Base-by-base conservation (phyloP, 768 basidiomycete genomes). In the Boletus bicolor region DNA sequence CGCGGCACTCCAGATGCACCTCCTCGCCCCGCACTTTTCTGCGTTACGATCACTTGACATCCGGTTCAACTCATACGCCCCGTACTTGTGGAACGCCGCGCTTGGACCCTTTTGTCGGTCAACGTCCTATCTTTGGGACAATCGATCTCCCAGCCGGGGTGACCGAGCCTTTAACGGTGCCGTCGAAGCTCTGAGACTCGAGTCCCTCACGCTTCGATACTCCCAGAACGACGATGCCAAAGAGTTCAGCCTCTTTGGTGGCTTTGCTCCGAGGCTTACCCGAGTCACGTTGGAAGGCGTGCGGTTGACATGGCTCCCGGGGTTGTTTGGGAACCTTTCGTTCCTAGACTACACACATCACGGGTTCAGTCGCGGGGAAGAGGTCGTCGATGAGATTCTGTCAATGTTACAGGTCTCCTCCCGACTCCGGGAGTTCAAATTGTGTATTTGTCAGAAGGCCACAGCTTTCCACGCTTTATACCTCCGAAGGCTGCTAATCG, bases 341-440 rank as follows among this genome's bases (percentile, higher is more conserved):
- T 81, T 74, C 62, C 76, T 90, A 42, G 83, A 89, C 68, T 89
- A 88, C 60, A 83, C 84, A 1, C 87, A 89, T 61, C 87, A 88
- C 55, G 82, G 83, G 21, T 86, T 87, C 69, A 86, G 79, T 38
- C 70, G 67, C 19, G 86, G 82, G 5, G 72, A 78, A 56, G 76
- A 79, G 51, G 82, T 84, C 3, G 76, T 83, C 9, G 64, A 76
- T 30, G 87, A 89, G 63, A 73, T 88, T 44, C 63, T 85, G 39
- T 73, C 75, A 28, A 82, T 87, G 69, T 73, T 90, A 28, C 70
- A 75, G 55, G 74, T 86, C 19, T 87, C 82, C 41, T 67, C 71
- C 26, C 73, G 70, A 41, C 71, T 90, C 12, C 73, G 72, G 49
- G 80, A 84, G 50, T 76, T 90, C 50, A 77, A 73, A 49, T 60